phyloP scores from a whole-genome alignment of 1,284 basidiomycete species.

The Clitocybe nebularis region DNA sequence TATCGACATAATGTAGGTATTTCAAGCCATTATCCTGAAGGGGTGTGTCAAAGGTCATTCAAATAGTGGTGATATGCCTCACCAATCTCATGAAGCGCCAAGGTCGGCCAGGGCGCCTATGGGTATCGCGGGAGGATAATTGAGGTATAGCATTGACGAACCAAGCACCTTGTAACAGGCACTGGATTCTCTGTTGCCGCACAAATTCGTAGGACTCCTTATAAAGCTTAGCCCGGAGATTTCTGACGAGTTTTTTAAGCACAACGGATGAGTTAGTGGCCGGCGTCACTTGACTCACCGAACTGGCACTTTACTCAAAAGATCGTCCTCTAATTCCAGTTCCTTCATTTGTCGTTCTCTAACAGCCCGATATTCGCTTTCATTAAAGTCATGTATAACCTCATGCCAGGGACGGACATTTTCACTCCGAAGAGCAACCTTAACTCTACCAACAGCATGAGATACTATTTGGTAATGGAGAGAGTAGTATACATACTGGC shows the following conservation, averaged over 20 bases:
- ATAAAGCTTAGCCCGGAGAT: conserved; percentile 82
- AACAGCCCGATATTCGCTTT: conserved; percentile 83
- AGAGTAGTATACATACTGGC: conserved; percentile 61
- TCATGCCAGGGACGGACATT: conserved; percentile 79
- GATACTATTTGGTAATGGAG: conserved; percentile 3
- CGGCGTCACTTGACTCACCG: conserved; percentile 46
- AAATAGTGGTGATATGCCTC: conserved; percentile 16
- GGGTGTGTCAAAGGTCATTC: conserved; percentile 1
- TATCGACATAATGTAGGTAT: conserved; percentile 82
- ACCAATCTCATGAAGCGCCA: conserved; percentile 82
- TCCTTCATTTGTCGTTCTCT: conserved; percentile 93
- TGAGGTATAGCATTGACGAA: conserved; percentile 73
- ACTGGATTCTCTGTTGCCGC: conserved; percentile 85
- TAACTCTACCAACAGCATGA: conserved; percentile 46
- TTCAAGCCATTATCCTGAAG: conserved; percentile 70
- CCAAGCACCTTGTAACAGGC: conserved; percentile 88
- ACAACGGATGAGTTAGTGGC: background rate
- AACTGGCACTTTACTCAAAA: conserved; percentile 80
- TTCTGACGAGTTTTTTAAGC: conserved; percentile 41
- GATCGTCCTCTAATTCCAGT: conserved; percentile 87
- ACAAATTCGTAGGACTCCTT: conserved; percentile 94
- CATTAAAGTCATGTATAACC: conserved; percentile 82
- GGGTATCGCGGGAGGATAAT: conserved; percentile 46
- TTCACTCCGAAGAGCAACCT: conserved; percentile 75
- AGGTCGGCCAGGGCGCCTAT: conserved; percentile 53